phyloP scores from a whole-genome alignment of 2,329 filamentous ascomycete genomes.

The Cercospora sp. region DNA sequence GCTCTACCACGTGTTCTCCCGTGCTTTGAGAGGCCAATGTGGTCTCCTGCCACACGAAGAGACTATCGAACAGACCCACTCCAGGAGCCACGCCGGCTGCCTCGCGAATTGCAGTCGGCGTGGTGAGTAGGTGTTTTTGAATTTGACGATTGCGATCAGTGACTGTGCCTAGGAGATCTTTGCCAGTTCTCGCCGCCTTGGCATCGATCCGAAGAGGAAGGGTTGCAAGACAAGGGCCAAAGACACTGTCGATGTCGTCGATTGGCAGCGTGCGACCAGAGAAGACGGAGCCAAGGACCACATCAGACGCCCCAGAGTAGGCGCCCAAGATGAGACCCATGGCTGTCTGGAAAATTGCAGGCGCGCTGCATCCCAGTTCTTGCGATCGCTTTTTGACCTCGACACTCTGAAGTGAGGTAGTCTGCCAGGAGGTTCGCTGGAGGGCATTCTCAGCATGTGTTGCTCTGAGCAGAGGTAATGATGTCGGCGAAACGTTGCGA shows the following conservation, averaged over 20 bases:
- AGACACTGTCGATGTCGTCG: slow-evolving; percentile 65
- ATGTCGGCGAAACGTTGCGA: slow-evolving; percentile 54
- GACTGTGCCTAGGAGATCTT: slow-evolving; percentile 63
- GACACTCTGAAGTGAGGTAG: slow-evolving; percentile 16
- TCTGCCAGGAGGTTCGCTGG: slow-evolving; percentile 28
- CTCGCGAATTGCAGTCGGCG: slow-evolving; percentile 69
- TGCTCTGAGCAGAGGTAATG: slow-evolving; percentile 61
- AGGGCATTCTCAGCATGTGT: slow-evolving; percentile 26
- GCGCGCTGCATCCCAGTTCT: slow-evolving; percentile 56
- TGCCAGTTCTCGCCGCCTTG: slow-evolving; percentile 51
- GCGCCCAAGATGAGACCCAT: slow-evolving; percentile 65
- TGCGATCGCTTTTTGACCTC: slow-evolving; percentile 17
- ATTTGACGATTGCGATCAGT: slow-evolving; percentile 66
- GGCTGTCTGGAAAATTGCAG: slow-evolving; percentile 74
- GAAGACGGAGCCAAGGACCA: slow-evolving; percentile 75
- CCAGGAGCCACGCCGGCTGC: slow-evolving; percentile 56
- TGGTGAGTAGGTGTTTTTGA: slow-evolving; percentile 63
- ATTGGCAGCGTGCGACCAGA: slow-evolving; percentile 79
- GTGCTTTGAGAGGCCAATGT: slow-evolving; percentile 43
- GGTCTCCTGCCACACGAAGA: slow-evolving; percentile 85
- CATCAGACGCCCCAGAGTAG: slow-evolving; percentile 64
- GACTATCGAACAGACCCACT: slow-evolving; percentile 67
- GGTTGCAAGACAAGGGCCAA: slow-evolving; percentile 78
- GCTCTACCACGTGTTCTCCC: slow-evolving; percentile 51
- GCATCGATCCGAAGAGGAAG: slow-evolving; percentile 70